Evolutionary conservation across 2,329 filamentous ascomycete genomes (phyloP).

Genomic region (Pseudonectria foliicola): DNA sequence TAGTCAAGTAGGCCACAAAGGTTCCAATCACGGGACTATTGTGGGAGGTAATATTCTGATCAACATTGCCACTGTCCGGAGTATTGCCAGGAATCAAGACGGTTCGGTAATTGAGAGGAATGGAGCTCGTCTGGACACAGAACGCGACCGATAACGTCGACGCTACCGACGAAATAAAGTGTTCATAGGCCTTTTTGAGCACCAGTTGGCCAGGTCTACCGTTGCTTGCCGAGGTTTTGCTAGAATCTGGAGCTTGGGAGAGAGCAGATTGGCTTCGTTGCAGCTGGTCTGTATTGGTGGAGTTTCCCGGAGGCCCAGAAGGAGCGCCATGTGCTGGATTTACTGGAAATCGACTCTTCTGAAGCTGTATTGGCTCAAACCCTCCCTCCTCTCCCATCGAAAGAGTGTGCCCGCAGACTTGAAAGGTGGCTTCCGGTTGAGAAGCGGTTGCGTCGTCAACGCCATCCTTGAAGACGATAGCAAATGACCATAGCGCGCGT

Average conservation of each 20-base stretch:
- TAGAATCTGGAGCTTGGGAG: slow-evolving; percentile 3
- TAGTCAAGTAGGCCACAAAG: slow-evolving; percentile 48
- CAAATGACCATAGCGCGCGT: slow-evolving; percentile 49
- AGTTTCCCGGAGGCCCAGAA: slow-evolving; percentile 38
- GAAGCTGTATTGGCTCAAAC: slow-evolving; percentile 43
- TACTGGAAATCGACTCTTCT: slow-evolving; percentile 35
- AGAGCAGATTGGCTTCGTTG: slow-evolving; percentile 16
- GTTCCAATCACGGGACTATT: slow-evolving; percentile 36
- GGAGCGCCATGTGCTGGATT: slow-evolving; percentile 37
- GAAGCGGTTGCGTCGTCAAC: slow-evolving; percentile 14
- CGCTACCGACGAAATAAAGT: slow-evolving; percentile 46
- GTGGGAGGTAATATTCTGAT: slow-evolving; percentile 9
- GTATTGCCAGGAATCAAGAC: slow-evolving; percentile 35
- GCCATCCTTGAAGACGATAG: slow-evolving; percentile 37
- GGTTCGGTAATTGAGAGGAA: slow-evolving; percentile 47
- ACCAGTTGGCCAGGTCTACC: slow-evolving; percentile 15
- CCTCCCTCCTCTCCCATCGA: slow-evolving; percentile 40
- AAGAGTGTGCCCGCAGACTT: slow-evolving; percentile 38
- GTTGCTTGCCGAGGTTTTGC: slow-evolving; percentile 14
- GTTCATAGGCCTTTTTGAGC: slow-evolving; percentile 43
- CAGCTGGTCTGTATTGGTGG: slow-evolving; percentile 32
- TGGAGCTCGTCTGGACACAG: slow-evolving; percentile 40
- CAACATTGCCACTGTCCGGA: slow-evolving; percentile 9
- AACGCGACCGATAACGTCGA: slow-evolving; percentile 44
- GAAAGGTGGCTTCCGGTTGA: slow-evolving; percentile 33